These are phyloP conservation scores for Carpinus viminea DNA, from an alignment of 306 rosid species.

Conservation along the genomic window DNA sequence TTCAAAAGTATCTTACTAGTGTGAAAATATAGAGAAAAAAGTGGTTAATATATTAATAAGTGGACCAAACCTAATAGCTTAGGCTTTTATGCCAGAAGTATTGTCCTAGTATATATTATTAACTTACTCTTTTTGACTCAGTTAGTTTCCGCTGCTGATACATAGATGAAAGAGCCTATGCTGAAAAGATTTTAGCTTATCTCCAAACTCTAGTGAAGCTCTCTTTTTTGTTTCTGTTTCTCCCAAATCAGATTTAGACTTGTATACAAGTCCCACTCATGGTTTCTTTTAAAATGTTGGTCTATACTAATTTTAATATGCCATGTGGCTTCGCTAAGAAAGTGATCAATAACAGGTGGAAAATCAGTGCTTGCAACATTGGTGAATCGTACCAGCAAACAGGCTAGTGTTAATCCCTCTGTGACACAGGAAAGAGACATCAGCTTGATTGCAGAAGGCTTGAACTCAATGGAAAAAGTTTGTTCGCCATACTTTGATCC, in stretches of 20 bases:
- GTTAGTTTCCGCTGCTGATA: background rate
- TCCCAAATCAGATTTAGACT: background rate
- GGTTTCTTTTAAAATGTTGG: background rate
- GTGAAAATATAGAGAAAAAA: no score
- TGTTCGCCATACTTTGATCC: slow-evolving; percentile 92
- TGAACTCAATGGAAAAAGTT: slow-evolving; percentile 54
- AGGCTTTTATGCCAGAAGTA: no score
- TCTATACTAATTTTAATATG: background rate
- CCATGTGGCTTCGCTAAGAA: background rate
- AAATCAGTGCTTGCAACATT: background rate
- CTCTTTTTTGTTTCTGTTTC: background rate
- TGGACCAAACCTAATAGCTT: no score
- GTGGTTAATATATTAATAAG: no score
- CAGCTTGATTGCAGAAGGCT: slow-evolving; percentile 20
- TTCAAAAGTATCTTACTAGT: no score
- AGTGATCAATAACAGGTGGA: background rate
- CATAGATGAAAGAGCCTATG: background rate
- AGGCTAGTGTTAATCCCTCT: slow-evolving; percentile 4
- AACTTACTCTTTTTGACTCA: no score
- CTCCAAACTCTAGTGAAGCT: background rate
- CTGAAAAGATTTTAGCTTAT: background rate
- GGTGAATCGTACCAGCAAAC: slow-evolving; percentile 13
- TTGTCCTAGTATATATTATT: no score
- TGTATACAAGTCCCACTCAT: background rate
- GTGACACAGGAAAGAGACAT: slow-evolving; percentile 31